Conservation (phyloP, 73 alveolate species). For the Symbiodinium pilosum region DNA sequence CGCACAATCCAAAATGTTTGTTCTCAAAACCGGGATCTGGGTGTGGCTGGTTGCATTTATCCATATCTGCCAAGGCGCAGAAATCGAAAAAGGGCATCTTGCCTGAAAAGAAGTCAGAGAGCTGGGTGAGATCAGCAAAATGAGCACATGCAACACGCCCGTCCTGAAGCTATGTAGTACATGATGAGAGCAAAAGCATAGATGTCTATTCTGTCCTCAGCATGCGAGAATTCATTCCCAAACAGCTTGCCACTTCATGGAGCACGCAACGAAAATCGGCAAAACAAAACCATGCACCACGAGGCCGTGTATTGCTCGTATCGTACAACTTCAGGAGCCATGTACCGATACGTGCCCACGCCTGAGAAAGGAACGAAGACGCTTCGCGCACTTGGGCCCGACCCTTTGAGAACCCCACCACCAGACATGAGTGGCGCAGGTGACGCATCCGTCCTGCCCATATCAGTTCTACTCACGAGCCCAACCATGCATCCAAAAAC, state of each 20-base stretch:
- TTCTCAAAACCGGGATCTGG: not conserved
- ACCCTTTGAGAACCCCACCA: not conserved
- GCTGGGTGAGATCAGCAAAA: not conserved
- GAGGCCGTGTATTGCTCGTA: conserved; percentile 80
- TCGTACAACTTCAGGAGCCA: conserved; percentile 93
- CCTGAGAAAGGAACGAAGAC: not conserved
- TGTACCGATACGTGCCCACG: conserved; percentile 91
- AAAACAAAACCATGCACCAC: not conserved
- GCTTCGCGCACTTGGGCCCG: not conserved
- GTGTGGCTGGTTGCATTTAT: not conserved
- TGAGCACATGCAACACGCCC: not conserved
- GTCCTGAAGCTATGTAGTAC: conserved; percentile 66
- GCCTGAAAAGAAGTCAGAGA: not conserved
- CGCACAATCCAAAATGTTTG: too few relatives aligned
- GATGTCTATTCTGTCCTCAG: conserved; percentile 74
- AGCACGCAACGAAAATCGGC: not conserved
- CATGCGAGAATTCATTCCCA: too few relatives aligned
- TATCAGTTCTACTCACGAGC: too few relatives aligned
- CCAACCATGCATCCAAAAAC: too few relatives aligned
- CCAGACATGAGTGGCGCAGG: conserved; percentile 94
- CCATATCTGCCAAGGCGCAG: not conserved
- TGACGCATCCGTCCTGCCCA: conserved; percentile 48
- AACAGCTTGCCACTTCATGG: not conserved
- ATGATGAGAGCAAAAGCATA: conserved; percentile 80
- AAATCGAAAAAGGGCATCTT: not conserved